Base-by-base conservation (phyloP, 1,139 yeast genomes). In the Sugiyamaella grinbergsii region DNA sequence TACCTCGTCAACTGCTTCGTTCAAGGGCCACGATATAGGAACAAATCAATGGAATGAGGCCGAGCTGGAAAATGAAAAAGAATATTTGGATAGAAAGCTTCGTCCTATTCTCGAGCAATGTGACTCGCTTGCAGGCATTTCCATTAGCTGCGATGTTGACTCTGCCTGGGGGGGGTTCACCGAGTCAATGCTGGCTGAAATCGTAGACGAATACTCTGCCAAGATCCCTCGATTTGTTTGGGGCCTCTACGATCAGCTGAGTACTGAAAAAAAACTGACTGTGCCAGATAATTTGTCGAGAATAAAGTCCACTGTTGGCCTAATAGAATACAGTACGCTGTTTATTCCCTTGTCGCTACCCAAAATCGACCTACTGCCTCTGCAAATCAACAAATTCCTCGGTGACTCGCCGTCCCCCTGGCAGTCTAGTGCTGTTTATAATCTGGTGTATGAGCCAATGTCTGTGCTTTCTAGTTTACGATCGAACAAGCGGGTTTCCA, bases 111-210 rank as follows among this genome's bases (percentile, higher is more conserved):
- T 93, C n/a, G 98, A 93, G 62, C 79, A 80, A 55, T 82, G 94
- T 62, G 98, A 93, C 64, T 68, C 72, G 22, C 65, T 90, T 26
- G 80, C 78, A 50, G 97, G 97, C 0, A 56, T 91, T 10, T 85
- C 84, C 57, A 51, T 87, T 0, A 63, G 83, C 1, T 77, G 85
- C 0, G 95, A 89, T 47, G 59, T 83, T 4, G 93, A 86, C 63
- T 75, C 81, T 33, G 85, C 85, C 0, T 93, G 98, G 98, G 84
- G 91, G 39, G 96, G 96, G 0, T 83, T 86, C 59, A 69, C 87
- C 1, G 66, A 72, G 32, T 75, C 75, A 41, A 60, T 83, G 57
- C 55, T 90, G 28, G 64, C 72, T 11, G 77, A 75, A 18, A 53
- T 90, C 24, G 73, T 80, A 48, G 96, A 91, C 65, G 95, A 89